Base-by-base conservation (phyloP, 768 basidiomycete genomes). In the Mycena venus region DNA sequence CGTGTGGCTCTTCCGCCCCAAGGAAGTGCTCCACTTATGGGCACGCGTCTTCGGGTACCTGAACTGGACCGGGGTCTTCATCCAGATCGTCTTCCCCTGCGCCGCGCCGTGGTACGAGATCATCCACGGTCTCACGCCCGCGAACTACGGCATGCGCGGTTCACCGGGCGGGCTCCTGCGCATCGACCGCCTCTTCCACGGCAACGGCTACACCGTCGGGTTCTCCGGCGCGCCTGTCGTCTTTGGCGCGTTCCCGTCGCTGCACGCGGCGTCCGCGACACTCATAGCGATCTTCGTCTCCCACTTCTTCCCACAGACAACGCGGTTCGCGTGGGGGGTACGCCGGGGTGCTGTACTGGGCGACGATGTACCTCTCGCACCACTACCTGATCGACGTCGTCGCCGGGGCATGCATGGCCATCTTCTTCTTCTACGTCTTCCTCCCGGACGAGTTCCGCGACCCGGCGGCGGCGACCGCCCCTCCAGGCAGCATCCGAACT, bases 381-480 rank as follows among this genome's bases (percentile, higher is more conserved):
- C 98, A 99, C 86, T 99, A 99, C 87, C 94, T 99, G 80, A 97
- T 99, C 85, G 98, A 99, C 81, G 95, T 99, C 81, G 95, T 96
- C 60, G 95, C 93, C 12, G 98, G 98, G 17, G 95, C 94, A 0
- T 98, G 97, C 81, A 90, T 99, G 75, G 94, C 97, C 58, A 93
- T 94, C 42, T 89, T 90, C 23, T 93, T 91, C 79, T 99, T 99
- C 88, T 99, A 96, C 86, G 79, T 95, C 75, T 93, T 93, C 84
- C 91, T 99, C 79, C 96, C 97, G 0, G 92, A 94, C 75, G 92
- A 94, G 70, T 88, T 98, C 75, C 90, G 90, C 71, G 90, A 90
- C 31, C 78, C 87, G 19, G 87, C 83, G 19, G 91, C 90, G 0
- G 86, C 87, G 10, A 84, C 87, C 0, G 85, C 88, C 3, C 92